Evolutionary conservation across 176 grass and related monocot species (phyloP).

Genomic region (Hordeum marinum): DNA sequence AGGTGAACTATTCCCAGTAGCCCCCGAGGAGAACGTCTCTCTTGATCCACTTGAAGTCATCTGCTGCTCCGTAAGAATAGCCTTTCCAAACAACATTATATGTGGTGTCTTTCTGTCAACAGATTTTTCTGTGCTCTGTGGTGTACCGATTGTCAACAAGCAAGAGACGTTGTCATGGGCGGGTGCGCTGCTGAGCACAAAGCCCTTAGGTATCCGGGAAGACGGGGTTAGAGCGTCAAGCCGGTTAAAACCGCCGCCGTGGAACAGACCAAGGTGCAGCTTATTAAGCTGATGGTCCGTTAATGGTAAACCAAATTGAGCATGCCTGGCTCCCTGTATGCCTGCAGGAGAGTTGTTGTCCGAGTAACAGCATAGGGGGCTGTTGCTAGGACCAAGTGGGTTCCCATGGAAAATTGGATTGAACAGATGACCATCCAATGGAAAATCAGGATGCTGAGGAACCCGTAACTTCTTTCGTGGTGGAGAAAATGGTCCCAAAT

Average conservation of each 20-base stretch:
- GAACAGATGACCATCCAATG: constrained; percentile 47
- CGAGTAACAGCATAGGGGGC: constrained; percentile 51
- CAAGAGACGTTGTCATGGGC: constrained; percentile 60
- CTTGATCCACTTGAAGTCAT: constrained; percentile 49
- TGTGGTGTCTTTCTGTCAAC: constrained; percentile 47
- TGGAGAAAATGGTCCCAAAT: constrained; percentile 61
- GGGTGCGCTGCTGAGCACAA: constrained; percentile 31
- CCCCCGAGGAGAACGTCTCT: constrained; percentile 42
- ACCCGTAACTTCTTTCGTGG: constrained; percentile 67
- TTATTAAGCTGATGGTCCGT: constrained; percentile 67
- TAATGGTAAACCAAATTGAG: constrained; percentile 75
- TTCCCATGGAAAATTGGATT: constrained; percentile 63
- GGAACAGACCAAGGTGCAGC: constrained; percentile 66
- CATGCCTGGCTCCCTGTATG: constrained; percentile 99
- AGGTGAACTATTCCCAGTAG: constrained; percentile 36
- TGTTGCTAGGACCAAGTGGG: constrained; percentile 61
- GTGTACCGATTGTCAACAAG: constrained; percentile 58
- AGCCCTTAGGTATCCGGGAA: constrained; percentile 48
- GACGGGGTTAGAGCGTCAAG: constrained; percentile 34
- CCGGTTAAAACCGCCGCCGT: constrained; percentile 37
- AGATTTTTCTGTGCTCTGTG: constrained; percentile 42
- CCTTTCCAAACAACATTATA: constrained; percentile 70
- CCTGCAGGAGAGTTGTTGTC: constrained; percentile 78
- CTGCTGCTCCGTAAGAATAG: constrained; percentile 67
- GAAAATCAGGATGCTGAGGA: constrained; percentile 54